Evolutionary conservation across 2,329 filamentous ascomycete species (phyloP).

Genomic region (Fusarium cicatricum): DNA sequence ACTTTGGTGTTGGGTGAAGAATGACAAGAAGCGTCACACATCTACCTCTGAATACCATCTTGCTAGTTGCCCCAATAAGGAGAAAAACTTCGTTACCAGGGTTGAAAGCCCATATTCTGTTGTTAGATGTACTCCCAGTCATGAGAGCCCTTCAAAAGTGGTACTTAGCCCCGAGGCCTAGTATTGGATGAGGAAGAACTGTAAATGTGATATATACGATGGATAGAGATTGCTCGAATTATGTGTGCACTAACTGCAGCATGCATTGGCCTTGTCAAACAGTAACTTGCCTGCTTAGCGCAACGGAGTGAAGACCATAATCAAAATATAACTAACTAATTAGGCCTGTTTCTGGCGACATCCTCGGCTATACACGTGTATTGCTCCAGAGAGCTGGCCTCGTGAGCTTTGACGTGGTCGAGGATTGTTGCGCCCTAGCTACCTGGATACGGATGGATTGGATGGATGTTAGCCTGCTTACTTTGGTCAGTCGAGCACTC

Average conservation of each 20-base stretch:
- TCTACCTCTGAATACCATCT: too few relatives aligned
- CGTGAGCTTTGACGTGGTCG: constrained; percentile 8
- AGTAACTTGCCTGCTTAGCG: not conserved
- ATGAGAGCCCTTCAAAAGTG: too few relatives aligned
- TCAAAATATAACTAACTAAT: not conserved
- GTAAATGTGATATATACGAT: too few relatives aligned
- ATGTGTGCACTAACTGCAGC: not conserved
- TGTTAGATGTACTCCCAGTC: too few relatives aligned
- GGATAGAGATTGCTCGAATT: too few relatives aligned
- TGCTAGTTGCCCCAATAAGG: too few relatives aligned
- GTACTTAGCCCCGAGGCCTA: too few relatives aligned
- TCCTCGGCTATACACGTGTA: constrained; percentile 25
- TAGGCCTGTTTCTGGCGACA: constrained; percentile 14
- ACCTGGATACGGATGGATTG: constrained; percentile 6
- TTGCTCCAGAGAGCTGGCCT: constrained; percentile 8
- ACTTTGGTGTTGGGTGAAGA: not conserved
- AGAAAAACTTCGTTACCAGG: too few relatives aligned
- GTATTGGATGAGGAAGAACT: too few relatives aligned
- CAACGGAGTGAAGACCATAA: not conserved
- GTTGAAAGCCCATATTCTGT: too few relatives aligned
- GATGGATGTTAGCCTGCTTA: not conserved
- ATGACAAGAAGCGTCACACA: not conserved
- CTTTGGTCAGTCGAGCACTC: not conserved
- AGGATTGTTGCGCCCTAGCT: constrained; percentile 6
- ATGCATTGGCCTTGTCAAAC: not conserved